phyloP scores from a whole-genome alignment of 345 rosid genomes.

The Citrus unshiu region DNA sequence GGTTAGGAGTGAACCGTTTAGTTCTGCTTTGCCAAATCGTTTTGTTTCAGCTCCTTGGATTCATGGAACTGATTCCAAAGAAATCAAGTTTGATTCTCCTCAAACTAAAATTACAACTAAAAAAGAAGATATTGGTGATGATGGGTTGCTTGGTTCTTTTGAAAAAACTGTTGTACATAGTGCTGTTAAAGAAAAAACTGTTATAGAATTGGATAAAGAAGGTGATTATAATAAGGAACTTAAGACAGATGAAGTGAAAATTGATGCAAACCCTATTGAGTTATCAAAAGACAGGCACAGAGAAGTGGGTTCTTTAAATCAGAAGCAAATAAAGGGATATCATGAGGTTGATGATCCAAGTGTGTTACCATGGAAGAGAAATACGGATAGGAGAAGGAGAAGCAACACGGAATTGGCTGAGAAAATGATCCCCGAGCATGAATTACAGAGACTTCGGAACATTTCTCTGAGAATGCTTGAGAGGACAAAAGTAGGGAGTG shows the following conservation, averaged over 20 bases:
- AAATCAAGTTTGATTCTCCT: conserved; percentile 20
- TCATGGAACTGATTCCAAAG: conserved; percentile 33
- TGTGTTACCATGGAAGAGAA: conserved; percentile 31
- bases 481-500: conserved; percentile 75
- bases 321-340: conserved; percentile 5
- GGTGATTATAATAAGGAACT: conserved; percentile 2
- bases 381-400: conserved; percentile 24
- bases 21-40: conserved; percentile 22
- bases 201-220: conserved; percentile 8
- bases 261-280: neutral
- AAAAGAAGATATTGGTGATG: neutral
- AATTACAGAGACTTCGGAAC: conserved; percentile 68
- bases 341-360: conserved; percentile 13
- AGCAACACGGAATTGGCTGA: conserved; percentile 55
- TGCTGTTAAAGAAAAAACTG: conserved; percentile 9
- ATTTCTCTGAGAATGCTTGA: conserved; percentile 75
- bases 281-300: conserved; percentile 3
- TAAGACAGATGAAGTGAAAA: neutral
- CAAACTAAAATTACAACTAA: neutral
- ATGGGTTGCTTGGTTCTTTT: neutral
- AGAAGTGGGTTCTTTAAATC: neutral
- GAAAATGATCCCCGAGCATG: conserved; percentile 62
- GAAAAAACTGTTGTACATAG: neutral
- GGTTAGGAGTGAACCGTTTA: conserved; percentile 25
- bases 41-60: conserved; percentile 61